Percentiles rank a stretch among this genome's conserved stretches.
Conservation (phyloP, 345 rosid species). For the Mallotus nudiflorus region DNA sequence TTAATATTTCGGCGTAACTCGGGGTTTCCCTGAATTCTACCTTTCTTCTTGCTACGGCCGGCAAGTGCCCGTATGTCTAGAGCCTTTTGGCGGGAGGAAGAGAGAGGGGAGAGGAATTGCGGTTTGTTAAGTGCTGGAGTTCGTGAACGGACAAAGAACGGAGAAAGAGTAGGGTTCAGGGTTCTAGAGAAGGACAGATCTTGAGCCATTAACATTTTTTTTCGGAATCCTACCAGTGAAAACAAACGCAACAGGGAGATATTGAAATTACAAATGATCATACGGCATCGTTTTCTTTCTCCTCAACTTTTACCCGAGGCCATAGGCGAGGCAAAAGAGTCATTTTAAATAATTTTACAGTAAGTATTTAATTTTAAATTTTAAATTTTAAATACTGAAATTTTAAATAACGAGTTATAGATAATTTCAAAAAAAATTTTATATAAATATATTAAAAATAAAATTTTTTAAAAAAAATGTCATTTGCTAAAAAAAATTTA, state of each 20-base stretch:
- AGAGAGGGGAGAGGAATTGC: constrained; percentile 10
- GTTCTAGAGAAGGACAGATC: constrained; percentile 67
- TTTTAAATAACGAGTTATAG: no score
- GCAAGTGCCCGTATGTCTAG: constrained; percentile 63
- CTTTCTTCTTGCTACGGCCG: constrained; percentile 84
- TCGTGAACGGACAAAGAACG: constrained; percentile 26
- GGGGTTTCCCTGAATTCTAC: constrained; percentile 57
- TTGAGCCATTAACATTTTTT: constrained; percentile 31
- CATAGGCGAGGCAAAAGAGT: no score
- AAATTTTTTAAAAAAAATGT: no score
- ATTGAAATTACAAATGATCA: background rate
- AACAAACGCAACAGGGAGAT: no score
- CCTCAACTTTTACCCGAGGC: no score
- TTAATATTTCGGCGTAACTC: constrained; percentile 49
- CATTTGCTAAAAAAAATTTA: no score
- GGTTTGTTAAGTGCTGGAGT: constrained; percentile 29
- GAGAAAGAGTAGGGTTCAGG: constrained; percentile 55
- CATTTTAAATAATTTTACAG: no score
- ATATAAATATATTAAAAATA: no score
- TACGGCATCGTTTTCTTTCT: constrained; percentile 5
- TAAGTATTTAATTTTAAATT: no score
- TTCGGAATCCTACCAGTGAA: background rate
- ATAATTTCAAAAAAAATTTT: no score
- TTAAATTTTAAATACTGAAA: no score
- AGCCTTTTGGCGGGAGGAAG: constrained; percentile 24